Evolutionary conservation across 2,329 filamentous ascomycete species (phyloP).

Genomic region (Volutella citrinella): DNA sequence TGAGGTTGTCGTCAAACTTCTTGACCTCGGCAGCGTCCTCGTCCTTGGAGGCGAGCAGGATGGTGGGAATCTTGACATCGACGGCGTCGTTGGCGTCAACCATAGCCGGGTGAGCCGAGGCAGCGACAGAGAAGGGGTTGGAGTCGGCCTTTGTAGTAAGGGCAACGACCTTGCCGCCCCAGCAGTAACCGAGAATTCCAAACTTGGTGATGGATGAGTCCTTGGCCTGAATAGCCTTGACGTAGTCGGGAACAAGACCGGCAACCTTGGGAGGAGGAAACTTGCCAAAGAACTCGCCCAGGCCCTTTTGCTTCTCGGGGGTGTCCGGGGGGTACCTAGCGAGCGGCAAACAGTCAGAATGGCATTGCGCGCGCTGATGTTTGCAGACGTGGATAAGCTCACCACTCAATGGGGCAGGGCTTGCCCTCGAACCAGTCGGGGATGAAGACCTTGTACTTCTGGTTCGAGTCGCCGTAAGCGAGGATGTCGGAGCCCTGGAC

Average conservation of each 20-base stretch:
- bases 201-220: slow-evolving; percentile 56
- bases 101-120: slow-evolving; percentile 59
- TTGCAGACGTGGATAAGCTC: no score
- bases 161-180: slow-evolving; percentile 66
- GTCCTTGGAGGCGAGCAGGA: slow-evolving; percentile 64
- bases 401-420: slow-evolving; percentile 55
- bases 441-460: slow-evolving; percentile 81
- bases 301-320: slow-evolving; percentile 58
- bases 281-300: slow-evolving; percentile 56
- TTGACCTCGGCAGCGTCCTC: slow-evolving; percentile 55
- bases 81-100: slow-evolving; percentile 60
- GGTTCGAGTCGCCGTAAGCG: slow-evolving; percentile 50
- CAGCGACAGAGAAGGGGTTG: slow-evolving; percentile 55
- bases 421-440: slow-evolving; percentile 87
- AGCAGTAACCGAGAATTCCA: slow-evolving; percentile 65
- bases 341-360: no score
- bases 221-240: slow-evolving; percentile 49
- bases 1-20: slow-evolving; percentile 53
- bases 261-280: slow-evolving; percentile 47
- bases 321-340: slow-evolving; percentile 62
- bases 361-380: no score
- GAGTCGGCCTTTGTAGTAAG: slow-evolving; percentile 46
- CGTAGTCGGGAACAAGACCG: slow-evolving; percentile 50
- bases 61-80: slow-evolving; percentile 58
- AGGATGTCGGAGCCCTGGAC: slow-evolving; percentile 69